Evolutionary conservation across 208 protist species (phyloP).

Genomic region (Spongospora subterranea): DNA sequence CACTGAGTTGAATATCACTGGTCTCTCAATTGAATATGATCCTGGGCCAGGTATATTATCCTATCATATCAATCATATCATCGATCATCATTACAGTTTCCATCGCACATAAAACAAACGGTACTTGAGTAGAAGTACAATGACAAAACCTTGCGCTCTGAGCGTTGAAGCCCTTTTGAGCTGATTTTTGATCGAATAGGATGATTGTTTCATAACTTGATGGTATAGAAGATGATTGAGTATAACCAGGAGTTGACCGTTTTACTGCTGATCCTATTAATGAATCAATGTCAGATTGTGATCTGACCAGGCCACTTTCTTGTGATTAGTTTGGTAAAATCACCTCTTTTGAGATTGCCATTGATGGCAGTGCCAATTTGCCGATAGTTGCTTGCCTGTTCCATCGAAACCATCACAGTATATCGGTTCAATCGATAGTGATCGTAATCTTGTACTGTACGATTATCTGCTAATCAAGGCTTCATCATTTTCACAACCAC

Average conservation of each 20-base stretch:
- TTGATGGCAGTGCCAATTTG: neutral
- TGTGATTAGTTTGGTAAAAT: too few species aligned
- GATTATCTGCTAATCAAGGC: too few species aligned
- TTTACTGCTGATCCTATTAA: neutral
- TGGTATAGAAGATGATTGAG: neutral
- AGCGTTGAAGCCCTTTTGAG: neutral
- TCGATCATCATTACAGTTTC: neutral
- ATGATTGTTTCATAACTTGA: constrained; percentile 25
- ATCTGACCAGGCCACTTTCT: too few species aligned
- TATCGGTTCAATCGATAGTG: too few species aligned
- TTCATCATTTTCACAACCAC: too few species aligned
- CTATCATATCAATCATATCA: neutral
- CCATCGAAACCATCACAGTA: neutral
- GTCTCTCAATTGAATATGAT: neutral
- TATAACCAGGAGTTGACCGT: neutral
- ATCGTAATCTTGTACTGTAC: too few species aligned
- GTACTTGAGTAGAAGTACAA: neutral
- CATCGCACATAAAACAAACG: neutral
- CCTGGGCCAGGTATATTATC: constrained; percentile 11
- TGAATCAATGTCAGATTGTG: neutral
- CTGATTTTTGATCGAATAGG: neutral
- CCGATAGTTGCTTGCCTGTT: neutral
- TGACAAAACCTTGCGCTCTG: neutral
- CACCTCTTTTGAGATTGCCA: neutral
- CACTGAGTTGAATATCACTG: neutral